Conservation (phyloP, 2,329 filamentous ascomycete species). For the Talaromyces sp. region DNA sequence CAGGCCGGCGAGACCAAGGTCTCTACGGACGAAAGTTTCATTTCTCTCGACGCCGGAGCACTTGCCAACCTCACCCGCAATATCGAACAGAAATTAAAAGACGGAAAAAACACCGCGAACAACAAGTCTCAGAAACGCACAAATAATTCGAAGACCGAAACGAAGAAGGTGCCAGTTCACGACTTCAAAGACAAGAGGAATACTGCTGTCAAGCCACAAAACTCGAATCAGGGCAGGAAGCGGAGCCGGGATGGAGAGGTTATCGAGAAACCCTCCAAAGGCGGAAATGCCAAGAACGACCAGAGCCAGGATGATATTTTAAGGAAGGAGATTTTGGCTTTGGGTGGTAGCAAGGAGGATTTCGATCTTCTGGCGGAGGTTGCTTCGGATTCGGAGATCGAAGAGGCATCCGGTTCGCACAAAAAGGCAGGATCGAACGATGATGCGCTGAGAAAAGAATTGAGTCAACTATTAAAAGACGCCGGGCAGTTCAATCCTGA, state of each 20-base stretch:
- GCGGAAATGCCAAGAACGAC: conserved; percentile 19
- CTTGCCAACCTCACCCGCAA: conserved; percentile 42
- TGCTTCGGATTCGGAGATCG: conserved; percentile 47
- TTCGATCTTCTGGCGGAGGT: conserved; percentile 45
- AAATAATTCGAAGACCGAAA: conserved; percentile 18
- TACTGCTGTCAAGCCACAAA: conserved; percentile 19
- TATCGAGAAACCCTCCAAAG: conserved; percentile 29
- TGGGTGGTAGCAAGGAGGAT: conserved; percentile 51
- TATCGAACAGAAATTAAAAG: conserved; percentile 41
- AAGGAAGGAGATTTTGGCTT: conserved; percentile 43
- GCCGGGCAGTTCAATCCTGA: conserved; percentile 29
- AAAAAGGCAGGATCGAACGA: conserved; percentile 30
- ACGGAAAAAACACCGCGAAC: conserved; percentile 29
- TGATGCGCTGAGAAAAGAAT: conserved; percentile 41
- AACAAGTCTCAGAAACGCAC: conserved; percentile 28
- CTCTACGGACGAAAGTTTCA: conserved; percentile 24
- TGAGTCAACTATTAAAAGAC: conserved; percentile 35
- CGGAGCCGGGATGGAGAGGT: conserved; percentile 46
- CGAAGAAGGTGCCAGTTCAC: conserved; percentile 28
- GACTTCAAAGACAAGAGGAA: conserved; percentile 10
- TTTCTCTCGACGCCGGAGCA: conserved; percentile 37
- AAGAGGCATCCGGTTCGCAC: conserved; percentile 29
- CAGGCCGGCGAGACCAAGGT: conserved; percentile 23
- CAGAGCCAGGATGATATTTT: conserved; percentile 32
- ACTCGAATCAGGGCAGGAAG: conserved; percentile 40